Conservation (phyloP, 2,329 filamentous ascomycete genomes). For the Aphanocladium album region DNA sequence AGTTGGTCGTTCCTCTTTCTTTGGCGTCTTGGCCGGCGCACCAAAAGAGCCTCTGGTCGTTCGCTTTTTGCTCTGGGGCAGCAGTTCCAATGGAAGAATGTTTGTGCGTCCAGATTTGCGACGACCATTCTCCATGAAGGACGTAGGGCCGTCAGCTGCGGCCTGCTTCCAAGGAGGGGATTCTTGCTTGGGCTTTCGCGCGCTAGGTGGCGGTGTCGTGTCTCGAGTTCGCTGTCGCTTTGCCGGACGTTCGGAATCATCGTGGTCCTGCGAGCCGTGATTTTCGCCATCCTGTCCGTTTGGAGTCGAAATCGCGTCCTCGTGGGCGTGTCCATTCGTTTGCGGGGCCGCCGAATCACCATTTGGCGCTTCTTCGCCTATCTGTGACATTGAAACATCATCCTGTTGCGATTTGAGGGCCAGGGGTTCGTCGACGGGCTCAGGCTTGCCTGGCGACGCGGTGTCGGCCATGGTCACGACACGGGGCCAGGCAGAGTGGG, state of each 20-base stretch:
- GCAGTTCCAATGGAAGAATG: constrained; percentile 47
- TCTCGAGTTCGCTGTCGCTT: constrained; percentile 62
- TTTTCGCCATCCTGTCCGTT: constrained; percentile 18
- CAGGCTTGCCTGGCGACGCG: constrained; percentile 49
- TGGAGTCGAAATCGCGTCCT: constrained; percentile 18
- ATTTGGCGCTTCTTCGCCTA: neutral
- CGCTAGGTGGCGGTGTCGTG: constrained; percentile 36
- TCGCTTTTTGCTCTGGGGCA: constrained; percentile 45
- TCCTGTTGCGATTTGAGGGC: constrained; percentile 21
- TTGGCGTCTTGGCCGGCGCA: constrained; percentile 30
- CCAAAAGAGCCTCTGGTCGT: constrained; percentile 41
- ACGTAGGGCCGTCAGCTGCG: constrained; percentile 79
- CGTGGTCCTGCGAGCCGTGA: constrained; percentile 13
- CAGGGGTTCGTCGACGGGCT: constrained; percentile 26
- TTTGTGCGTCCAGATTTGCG: constrained; percentile 64
- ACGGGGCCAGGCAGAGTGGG: constrained; percentile 37
- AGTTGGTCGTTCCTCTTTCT: constrained; percentile 19
- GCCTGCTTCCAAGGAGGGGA: constrained; percentile 95
- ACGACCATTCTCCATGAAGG: constrained; percentile 69
- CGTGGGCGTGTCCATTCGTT: constrained; percentile 17
- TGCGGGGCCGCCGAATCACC: neutral
- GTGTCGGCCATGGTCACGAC: constrained; percentile 53
- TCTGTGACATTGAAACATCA: neutral
- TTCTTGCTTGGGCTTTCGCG: constrained; percentile 43
- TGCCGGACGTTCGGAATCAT: constrained; percentile 45